Conservation (phyloP, 768 basidiomycete species). For the Hygrophorus pudorinus region DNA sequence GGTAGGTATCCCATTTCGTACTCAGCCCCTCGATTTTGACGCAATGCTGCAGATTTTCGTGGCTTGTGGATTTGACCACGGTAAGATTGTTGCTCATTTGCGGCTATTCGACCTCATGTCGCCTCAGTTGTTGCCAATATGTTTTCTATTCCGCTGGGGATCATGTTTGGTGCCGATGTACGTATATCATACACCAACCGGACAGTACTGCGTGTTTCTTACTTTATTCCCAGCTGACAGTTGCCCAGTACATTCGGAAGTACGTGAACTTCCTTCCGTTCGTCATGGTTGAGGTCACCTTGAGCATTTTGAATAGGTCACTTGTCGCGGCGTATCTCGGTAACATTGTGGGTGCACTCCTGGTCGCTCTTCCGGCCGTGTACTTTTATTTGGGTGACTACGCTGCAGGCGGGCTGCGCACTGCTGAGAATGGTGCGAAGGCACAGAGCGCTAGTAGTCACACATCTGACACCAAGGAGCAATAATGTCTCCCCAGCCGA, state of each 20-base stretch:
- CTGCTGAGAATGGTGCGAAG: conserved; percentile 27
- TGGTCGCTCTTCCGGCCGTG: conserved; percentile 53
- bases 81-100: conserved; percentile 21
- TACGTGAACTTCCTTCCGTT: conserved; percentile 18
- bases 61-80: conserved; percentile 62
- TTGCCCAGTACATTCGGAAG: conserved; percentile 57
- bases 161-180: conserved; percentile 61
- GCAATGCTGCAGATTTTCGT: conserved; percentile 68
- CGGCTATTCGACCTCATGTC: not conserved
- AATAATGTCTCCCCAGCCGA: too few species aligned
- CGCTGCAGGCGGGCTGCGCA: conserved; percentile 25
- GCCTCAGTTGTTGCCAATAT: conserved; percentile 59
- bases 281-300: not conserved
- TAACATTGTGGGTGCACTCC: conserved; percentile 54
- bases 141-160: conserved; percentile 62
- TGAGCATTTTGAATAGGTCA: conserved; percentile 27
- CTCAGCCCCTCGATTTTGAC: conserved; percentile 29
- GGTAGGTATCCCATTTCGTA: not conserved
- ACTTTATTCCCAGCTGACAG: conserved; percentile 29
- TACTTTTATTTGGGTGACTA: conserved; percentile 57
- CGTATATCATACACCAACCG: conserved; percentile 12
- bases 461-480: too few species aligned
- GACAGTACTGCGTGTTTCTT: not conserved
- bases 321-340: conserved; percentile 57
- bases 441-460: too few species aligned